A percentile compares a stretch with the other conserved stretches of the same genome.
phyloP scores from a whole-genome alignment of 2,329 filamentous ascomycete genomes.

The Hirsutella minnesotensis region DNA sequence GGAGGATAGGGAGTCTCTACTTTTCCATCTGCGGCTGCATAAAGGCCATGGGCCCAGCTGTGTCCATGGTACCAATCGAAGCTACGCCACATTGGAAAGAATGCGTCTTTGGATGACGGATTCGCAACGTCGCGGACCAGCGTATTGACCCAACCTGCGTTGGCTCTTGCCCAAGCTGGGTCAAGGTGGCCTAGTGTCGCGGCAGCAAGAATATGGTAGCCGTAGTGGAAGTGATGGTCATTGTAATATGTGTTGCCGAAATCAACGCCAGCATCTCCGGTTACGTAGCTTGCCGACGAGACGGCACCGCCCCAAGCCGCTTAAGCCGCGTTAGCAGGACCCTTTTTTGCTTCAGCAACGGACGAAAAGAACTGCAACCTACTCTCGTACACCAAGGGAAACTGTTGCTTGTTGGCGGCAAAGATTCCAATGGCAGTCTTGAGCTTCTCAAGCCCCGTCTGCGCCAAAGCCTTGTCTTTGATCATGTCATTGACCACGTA shows the following conservation, averaged over 20 bases:
- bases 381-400: conserved; percentile 53
- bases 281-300: conserved; percentile 60
- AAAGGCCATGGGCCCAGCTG: conserved; percentile 79
- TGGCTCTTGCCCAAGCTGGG: conserved; percentile 57
- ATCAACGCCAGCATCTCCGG: conserved; percentile 58
- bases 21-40: conserved; percentile 61
- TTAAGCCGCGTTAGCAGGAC: conserved; percentile 11
- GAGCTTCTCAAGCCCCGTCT: conserved; percentile 46
- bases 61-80: conserved; percentile 97
- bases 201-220: conserved; percentile 81
- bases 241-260: conserved; percentile 88
- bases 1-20: conserved; percentile 23
- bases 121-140: conserved; percentile 78
- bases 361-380: conserved; percentile 14
- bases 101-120: conserved; percentile 54
- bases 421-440: conserved; percentile 58
- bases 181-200: conserved; percentile 75
- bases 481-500: conserved; percentile 54
- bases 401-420: conserved; percentile 54
- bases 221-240: conserved; percentile 66
- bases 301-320: conserved; percentile 70
- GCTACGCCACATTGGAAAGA: conserved; percentile 69
- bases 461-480: conserved; percentile 42
- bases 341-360: too few relatives aligned
- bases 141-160: conserved; percentile 71